A percentile compares a stretch with the other conserved stretches of the same genome.
Conservation (phyloP, 2,329 filamentous ascomycete species). For the Chrysoporthe cubensis region DNA sequence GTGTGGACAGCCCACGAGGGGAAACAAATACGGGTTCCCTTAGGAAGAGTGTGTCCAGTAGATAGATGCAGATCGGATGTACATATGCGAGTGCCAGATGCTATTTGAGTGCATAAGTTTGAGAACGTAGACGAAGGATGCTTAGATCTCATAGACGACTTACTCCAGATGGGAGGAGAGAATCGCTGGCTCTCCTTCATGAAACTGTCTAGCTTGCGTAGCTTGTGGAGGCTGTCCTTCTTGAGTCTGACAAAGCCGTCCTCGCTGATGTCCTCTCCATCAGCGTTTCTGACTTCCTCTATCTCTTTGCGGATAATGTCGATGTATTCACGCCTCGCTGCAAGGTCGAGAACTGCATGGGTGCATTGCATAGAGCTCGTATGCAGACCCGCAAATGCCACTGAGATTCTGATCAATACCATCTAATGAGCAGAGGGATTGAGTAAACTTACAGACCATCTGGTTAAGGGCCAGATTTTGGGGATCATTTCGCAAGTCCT, state of each 20-base stretch:
- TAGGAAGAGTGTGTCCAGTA: not conserved
- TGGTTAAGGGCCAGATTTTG: not conserved
- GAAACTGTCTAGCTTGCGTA: slow-evolving; percentile 47
- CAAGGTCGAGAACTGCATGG: not conserved
- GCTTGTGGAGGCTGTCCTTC: slow-evolving; percentile 42
- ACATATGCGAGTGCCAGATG: not conserved
- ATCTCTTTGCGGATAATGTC: slow-evolving; percentile 48
- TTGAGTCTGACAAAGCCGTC: not conserved
- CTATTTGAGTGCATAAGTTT: not conserved
- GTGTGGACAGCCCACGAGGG: slow-evolving; percentile 2
- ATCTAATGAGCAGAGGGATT: not conserved
- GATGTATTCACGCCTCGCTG: slow-evolving; percentile 42
- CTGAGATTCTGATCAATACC: not conserved
- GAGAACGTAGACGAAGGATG: not conserved
- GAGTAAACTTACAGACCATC: not conserved
- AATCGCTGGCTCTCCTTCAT: slow-evolving; percentile 45
- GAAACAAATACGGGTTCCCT: not conserved
- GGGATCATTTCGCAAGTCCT: not conserved
- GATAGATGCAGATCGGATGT: not conserved
- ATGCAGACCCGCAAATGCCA: not conserved
- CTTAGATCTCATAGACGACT: not conserved
- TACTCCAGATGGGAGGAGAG: not conserved
- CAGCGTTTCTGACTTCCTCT: slow-evolving; percentile 38
- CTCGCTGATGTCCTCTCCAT: slow-evolving; percentile 33
- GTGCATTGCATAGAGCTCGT: not conserved